These are phyloP conservation scores for Sporothrix curviconia DNA, from an alignment of 2,329 filamentous ascomycete species.

Conservation along the genomic window DNA sequence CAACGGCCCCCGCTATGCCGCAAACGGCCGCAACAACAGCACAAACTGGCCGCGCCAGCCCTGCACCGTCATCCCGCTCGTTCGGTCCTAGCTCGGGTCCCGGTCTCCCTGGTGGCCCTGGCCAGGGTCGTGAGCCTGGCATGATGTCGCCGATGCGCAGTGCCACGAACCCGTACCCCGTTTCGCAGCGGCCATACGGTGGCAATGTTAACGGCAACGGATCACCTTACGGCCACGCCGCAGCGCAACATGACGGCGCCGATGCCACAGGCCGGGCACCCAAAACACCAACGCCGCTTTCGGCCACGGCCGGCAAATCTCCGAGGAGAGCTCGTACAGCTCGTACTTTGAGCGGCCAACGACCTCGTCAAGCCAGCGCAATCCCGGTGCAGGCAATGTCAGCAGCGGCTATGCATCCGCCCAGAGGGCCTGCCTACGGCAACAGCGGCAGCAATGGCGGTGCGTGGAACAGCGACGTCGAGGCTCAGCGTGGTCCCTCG, in stretches of 20 bases:
- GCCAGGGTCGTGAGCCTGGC: no score
- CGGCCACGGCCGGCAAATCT: conserved; percentile 15
- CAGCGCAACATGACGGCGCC: conserved; percentile 32
- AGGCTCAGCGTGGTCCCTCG: conserved; percentile 19
- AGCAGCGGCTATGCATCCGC: not conserved
- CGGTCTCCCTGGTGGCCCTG: not conserved
- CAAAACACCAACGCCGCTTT: no score
- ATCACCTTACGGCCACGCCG: conserved; percentile 21
- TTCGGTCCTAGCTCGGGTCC: conserved; percentile 11
- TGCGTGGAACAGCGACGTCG: conserved; percentile 19
- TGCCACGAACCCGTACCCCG: conserved; percentile 23
- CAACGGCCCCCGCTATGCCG: conserved; percentile 6
- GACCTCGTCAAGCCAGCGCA: conserved; percentile 9
- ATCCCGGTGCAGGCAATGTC: not conserved
- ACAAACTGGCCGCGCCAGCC: conserved; percentile 24
- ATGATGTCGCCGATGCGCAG: conserved; percentile 23
- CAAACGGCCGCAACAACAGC: not conserved
- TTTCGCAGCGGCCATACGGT: not conserved
- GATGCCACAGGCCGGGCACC: no score
- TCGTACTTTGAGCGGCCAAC: conserved; percentile 17
- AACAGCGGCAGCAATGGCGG: conserved; percentile 12
- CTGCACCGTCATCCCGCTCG: conserved; percentile 26
- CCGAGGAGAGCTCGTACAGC: conserved; percentile 17
- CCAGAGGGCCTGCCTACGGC: conserved; percentile 5
- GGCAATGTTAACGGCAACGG: not conserved